Percentiles rank a stretch among this genome's conserved stretches.
These are phyloP conservation scores for Ailanthus altissimus DNA, from an alignment of 345 rosid species.

Conservation along the genomic window DNA sequence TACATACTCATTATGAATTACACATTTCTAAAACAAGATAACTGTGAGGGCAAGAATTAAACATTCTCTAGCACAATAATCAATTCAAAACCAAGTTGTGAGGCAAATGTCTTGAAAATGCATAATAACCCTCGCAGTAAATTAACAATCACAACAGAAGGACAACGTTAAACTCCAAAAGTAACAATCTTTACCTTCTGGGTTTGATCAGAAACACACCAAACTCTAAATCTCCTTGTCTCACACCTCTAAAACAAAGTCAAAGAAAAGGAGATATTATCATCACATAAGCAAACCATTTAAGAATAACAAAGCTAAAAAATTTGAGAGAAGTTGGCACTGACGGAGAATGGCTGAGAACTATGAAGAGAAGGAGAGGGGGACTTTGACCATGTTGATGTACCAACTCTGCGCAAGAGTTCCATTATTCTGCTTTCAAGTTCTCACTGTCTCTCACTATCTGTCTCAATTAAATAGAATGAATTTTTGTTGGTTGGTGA, in stretches of 20 bases:
- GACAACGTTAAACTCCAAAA: neutral
- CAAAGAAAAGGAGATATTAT: conserved; percentile 1
- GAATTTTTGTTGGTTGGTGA: neutral
- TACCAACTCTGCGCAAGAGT: conserved; percentile 40
- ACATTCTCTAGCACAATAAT: neutral
- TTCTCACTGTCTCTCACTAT: neutral
- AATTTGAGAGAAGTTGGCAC: conserved; percentile 3
- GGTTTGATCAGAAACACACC: conserved; percentile 46
- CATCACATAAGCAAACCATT: neutral
- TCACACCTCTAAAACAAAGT: conserved; percentile 36
- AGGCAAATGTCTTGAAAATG: neutral
- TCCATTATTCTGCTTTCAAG: conserved; percentile 35
- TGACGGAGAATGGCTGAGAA: conserved; percentile 42
- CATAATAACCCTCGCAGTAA: neutral
- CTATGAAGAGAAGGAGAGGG: conserved; percentile 43
- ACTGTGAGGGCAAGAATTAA: neutral
- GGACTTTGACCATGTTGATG: conserved; percentile 60
- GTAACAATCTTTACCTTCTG: conserved; percentile 42
- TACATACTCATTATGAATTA: neutral
- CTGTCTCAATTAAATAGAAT: neutral
- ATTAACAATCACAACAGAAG: neutral
- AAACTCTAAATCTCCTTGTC: conserved; percentile 41
- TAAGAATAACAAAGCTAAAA: neutral
- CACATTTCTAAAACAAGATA: neutral
- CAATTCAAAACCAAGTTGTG: neutral